A percentile compares a stretch with the other conserved stretches of the same genome.
These are phyloP conservation scores for Fusarium sp. DNA, from an alignment of 2,329 filamentous ascomycete species.

Conservation along the genomic window DNA sequence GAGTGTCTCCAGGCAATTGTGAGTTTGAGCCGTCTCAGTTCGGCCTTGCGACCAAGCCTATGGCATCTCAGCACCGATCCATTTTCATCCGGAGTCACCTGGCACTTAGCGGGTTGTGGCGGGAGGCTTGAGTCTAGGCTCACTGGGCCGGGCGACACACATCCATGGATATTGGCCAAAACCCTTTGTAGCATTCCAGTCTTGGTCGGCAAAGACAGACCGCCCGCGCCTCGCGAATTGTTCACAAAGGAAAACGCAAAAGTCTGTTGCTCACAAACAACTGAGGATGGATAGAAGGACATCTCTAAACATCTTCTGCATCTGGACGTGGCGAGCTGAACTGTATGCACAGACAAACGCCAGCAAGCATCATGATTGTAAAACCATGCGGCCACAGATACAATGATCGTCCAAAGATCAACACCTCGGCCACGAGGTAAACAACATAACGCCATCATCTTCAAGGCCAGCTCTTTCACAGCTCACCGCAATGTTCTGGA, in stretches of 20 bases:
- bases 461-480: slow-evolving; percentile 5
- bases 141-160: slow-evolving; percentile 29
- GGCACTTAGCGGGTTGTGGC: slow-evolving; percentile 42
- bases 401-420: slow-evolving; percentile 2
- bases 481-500: slow-evolving; percentile 17
- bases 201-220: slow-evolving; percentile 15
- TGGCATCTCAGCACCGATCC: slow-evolving; percentile 22
- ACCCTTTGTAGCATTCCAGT: slow-evolving; percentile 44
- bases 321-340: slow-evolving; percentile 7
- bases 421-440: background rate
- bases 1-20: slow-evolving; percentile 25
- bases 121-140: slow-evolving; percentile 48
- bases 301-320: slow-evolving; percentile 5
- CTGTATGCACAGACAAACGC: slow-evolving; percentile 2
- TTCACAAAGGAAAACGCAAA: slow-evolving; percentile 1
- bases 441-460: slow-evolving; percentile 17
- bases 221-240: slow-evolving; percentile 16
- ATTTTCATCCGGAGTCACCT: slow-evolving; percentile 33
- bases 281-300: slow-evolving; percentile 9
- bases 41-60: slow-evolving; percentile 36
- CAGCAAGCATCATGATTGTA: slow-evolving; percentile 24
- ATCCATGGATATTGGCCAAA: slow-evolving; percentile 12
- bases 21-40: slow-evolving; percentile 41
- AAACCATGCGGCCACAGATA: slow-evolving; percentile 36
- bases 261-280: background rate